Evolutionary conservation across 2,329 filamentous ascomycete genomes (phyloP).

Genomic region (Penicillium sp.): DNA sequence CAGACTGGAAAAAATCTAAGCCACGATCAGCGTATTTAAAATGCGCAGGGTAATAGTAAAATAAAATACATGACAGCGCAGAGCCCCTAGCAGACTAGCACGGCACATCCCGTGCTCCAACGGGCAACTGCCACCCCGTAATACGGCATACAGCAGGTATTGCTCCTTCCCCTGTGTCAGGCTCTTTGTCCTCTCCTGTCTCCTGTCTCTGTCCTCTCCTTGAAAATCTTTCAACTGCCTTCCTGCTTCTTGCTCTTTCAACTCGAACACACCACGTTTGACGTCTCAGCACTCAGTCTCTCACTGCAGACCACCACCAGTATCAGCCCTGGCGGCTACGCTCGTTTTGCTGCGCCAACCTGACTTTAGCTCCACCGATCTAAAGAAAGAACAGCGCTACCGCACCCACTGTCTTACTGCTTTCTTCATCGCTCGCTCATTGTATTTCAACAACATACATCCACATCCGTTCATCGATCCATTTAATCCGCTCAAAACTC

Average conservation of each 20-base stretch:
- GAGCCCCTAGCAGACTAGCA: no score
- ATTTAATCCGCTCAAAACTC: no score
- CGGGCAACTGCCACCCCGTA: no score
- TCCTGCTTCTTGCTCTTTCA: background rate
- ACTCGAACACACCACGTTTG: no score
- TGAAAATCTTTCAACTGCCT: background rate
- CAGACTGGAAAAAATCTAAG: background rate
- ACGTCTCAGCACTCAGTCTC: no score
- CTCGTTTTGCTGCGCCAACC: slow-evolving; percentile 8
- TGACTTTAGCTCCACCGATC: slow-evolving; percentile 7
- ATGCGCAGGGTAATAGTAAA: background rate
- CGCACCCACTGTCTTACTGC: background rate
- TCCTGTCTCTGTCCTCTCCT: slow-evolving; percentile 1
- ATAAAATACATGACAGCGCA: background rate
- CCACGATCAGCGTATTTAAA: background rate
- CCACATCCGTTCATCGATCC: background rate
- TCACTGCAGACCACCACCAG: no score
- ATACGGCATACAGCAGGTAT: background rate
- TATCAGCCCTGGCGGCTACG: slow-evolving; percentile 13
- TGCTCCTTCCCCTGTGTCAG: slow-evolving; percentile 9
- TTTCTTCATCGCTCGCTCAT: background rate
- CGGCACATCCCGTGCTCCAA: background rate
- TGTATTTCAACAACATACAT: background rate
- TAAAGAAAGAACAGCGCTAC: slow-evolving; percentile 10
- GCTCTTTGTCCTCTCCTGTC: background rate